Evolutionary conservation across 108 stramenopile species (phyloP).

Genomic region (Cyclostephanos invisitatus): DNA sequence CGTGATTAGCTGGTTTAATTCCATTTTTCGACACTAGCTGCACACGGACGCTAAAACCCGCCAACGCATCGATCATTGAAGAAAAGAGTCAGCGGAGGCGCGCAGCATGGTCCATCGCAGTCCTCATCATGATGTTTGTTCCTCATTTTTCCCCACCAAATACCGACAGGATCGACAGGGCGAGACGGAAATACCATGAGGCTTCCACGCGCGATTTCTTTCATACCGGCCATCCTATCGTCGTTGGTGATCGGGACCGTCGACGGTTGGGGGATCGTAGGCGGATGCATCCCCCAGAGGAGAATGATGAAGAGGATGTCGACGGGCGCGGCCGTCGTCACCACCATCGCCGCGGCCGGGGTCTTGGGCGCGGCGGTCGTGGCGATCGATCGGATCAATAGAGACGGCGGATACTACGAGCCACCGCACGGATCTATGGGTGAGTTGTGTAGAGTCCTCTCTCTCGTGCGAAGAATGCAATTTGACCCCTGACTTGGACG

Average conservation of each 20-base stretch:
- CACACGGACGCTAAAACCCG: too few relatives aligned
- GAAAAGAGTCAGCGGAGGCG: too few relatives aligned
- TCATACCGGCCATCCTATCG: background rate
- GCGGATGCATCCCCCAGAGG: background rate
- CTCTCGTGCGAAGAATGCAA: background rate
- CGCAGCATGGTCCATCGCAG: too few relatives aligned
- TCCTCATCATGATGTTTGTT: slow-evolving; percentile 28
- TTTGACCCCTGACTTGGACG: background rate
- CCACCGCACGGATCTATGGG: background rate
- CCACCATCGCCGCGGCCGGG: background rate
- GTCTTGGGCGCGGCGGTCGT: background rate
- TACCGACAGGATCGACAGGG: too few relatives aligned
- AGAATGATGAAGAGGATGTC: background rate
- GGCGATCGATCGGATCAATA: background rate
- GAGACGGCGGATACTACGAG: background rate
- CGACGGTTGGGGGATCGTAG: background rate
- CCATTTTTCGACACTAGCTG: too few relatives aligned
- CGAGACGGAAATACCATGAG: too few relatives aligned
- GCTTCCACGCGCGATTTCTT: background rate
- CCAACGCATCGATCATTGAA: too few relatives aligned
- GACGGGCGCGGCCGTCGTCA: background rate
- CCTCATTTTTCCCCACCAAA: slow-evolving; percentile 12
- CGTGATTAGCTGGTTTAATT: too few relatives aligned
- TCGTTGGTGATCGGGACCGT: background rate
- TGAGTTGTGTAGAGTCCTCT: background rate